phyloP scores from a whole-genome alignment of 768 basidiomycete species.

The Boletales sp. region DNA sequence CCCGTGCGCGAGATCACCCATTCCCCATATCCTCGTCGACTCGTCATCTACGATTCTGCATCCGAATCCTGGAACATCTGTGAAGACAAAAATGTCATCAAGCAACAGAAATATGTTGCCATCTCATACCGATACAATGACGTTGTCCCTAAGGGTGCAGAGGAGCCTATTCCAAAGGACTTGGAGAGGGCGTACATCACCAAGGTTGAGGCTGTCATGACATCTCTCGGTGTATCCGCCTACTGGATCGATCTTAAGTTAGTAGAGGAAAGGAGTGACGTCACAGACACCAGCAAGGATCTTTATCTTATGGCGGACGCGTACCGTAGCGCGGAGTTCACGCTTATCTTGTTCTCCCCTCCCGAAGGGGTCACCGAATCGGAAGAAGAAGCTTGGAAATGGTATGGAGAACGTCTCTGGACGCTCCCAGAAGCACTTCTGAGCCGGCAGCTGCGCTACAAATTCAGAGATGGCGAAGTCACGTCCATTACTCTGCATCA shows the following conservation, averaged over 20 bases:
- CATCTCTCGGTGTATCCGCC: constrained; percentile 9
- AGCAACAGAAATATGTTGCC: constrained; percentile 13
- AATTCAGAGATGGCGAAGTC: constrained; percentile 10
- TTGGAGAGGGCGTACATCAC: constrained; percentile 1
- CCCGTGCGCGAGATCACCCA: constrained; percentile 8
- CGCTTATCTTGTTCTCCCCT: constrained; percentile 19
- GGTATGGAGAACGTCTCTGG: constrained; percentile 23
- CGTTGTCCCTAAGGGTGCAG: neutral
- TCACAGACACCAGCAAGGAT: constrained; percentile 12
- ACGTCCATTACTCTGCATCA: constrained; percentile 19
- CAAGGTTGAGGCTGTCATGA: neutral
- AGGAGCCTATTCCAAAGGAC: neutral
- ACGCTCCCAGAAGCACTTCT: constrained; percentile 22
- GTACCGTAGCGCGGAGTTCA: constrained; percentile 20
- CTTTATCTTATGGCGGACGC: constrained; percentile 24
- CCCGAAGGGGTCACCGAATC: neutral
- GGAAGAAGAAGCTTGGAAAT: constrained; percentile 9
- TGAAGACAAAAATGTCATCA: constrained; percentile 1
- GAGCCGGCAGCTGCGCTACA: constrained; percentile 18
- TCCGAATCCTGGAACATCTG: constrained; percentile 2
- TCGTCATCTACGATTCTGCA: constrained; percentile 8
- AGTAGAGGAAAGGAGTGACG: neutral
- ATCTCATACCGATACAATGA: constrained; percentile 18
- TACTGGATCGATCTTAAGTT: constrained; percentile 22
- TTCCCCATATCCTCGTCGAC: constrained; percentile 13